Base-by-base conservation (phyloP, 768 basidiomycete species). In the Boletus insuetus region DNA sequence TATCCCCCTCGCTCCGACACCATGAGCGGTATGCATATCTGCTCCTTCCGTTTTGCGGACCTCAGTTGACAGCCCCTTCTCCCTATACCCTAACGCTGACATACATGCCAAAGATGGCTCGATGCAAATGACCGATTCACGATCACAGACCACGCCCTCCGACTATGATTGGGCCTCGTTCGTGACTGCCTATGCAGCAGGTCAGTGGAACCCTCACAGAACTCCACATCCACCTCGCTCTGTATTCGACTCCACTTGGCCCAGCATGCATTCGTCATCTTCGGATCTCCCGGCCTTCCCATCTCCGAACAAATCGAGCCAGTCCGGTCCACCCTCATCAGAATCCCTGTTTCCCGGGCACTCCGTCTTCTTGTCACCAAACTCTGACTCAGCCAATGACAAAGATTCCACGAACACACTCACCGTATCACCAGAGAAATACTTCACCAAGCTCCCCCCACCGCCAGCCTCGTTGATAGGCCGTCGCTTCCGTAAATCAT, bases 181-280 rank as follows among this genome's bases (percentile, higher is more conserved):
- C 68, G 83, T 89, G 58, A 71, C 76, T n/a, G 84, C 88, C 0
- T 94, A 94, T 68, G 82, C 88, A 0, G 66, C 77, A 17, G 91
- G 91, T 11, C 78, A 82, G 56, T 94, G 91, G 91, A 88, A 90
- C 66, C 89, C 91, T 8, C 83, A 84, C 56, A 78, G 76, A 52
- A 85, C 81, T 0, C 89, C 89, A 4, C 81, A 79, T 56, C 81
- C 78, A 7, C 87, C 88, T 6, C 70, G 66, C 19, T 64, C 71
- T 7, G 58, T 59, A 3, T 58, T 73, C 29, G 63, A 66, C 48
- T 39, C 63, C 26, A 22, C 67, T 6, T 63, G 65, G 56, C 49
- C 46, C 37, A 49, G 20, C 53, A 42, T 51, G 26, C 69, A 58
- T 20, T 35, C 39, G 3, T 11, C 48, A 13, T 49, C 51, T 11